Conservation (phyloP, 2,329 filamentous ascomycete species). For the Aquanectria penicillioides region DNA sequence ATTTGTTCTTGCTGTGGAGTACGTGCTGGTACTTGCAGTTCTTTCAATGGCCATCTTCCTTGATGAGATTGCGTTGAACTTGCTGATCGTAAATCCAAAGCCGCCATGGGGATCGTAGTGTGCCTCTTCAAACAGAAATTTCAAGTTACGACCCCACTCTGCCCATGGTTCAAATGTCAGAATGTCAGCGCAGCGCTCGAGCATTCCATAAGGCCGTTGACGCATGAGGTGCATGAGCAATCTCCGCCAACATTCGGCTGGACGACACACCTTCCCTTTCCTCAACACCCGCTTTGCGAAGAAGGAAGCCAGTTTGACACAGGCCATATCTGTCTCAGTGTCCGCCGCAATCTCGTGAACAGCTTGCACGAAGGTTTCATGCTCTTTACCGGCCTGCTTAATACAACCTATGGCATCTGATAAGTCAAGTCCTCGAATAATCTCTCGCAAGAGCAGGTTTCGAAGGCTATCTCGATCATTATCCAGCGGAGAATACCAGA, state of each 20-base stretch:
- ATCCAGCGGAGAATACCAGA: conserved; percentile 16
- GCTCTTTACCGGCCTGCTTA: conserved; percentile 20
- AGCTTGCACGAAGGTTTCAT: conserved; percentile 13
- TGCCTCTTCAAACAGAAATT: conserved; percentile 10
- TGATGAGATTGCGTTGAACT: conserved; percentile 15
- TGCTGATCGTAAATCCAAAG: conserved; percentile 25
- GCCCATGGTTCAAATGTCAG: conserved; percentile 14
- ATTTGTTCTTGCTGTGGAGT: conserved; percentile 17
- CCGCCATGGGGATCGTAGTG: conserved; percentile 22
- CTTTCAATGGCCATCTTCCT: conserved; percentile 23
- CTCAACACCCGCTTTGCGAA: neutral
- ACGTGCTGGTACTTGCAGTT: conserved; percentile 19
- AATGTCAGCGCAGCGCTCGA: conserved; percentile 12
- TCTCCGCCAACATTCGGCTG: conserved; percentile 20
- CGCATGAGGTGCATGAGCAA: conserved; percentile 25
- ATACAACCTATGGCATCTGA: conserved; percentile 17
- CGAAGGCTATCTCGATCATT: conserved; percentile 13
- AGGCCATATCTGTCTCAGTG: conserved; percentile 14
- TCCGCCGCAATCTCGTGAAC: conserved; percentile 5
- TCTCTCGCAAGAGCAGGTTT: conserved; percentile 7
- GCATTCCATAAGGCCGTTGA: neutral
- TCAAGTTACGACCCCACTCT: conserved; percentile 15
- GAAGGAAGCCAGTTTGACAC: conserved; percentile 19
- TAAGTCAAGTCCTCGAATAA: conserved; percentile 4
- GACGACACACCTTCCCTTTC: neutral